phyloP scores from a whole-genome alignment of 129 eudicot species.

The Lonicera japonica region DNA sequence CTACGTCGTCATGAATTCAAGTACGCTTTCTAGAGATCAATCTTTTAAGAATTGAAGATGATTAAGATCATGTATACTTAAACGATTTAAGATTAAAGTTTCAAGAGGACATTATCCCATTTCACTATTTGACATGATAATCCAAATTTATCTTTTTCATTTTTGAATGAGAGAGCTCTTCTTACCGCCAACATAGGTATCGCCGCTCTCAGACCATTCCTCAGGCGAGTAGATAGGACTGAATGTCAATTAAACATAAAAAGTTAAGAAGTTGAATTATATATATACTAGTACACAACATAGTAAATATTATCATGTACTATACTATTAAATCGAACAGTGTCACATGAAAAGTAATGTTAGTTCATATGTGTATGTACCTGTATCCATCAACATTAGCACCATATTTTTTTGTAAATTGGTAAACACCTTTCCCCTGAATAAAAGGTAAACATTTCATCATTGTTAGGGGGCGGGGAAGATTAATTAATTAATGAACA shows the following conservation, averaged over 20 bases:
- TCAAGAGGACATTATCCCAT: no score
- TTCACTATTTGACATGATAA: no score
- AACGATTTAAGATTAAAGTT: no score
- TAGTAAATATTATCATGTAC: no score
- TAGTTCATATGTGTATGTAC: constrained; percentile 12
- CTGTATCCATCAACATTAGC: constrained; percentile 99
- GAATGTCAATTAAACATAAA: constrained; percentile 9
- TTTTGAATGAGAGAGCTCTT: neutral
- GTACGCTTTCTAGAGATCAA: no score
- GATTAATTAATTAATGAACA: neutral
- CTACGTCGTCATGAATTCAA: no score
- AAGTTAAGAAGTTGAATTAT: neutral
- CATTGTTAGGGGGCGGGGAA: neutral
- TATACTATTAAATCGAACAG: neutral
- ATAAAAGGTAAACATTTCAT: neutral
- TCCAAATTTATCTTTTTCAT: no score
- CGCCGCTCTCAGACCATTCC: constrained; percentile 87
- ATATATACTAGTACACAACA: neutral
- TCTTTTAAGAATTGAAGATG: no score
- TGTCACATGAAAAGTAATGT: neutral
- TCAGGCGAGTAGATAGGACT: constrained; percentile 72
- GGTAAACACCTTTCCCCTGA: constrained; percentile 99
- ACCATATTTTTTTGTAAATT: constrained; percentile 90
- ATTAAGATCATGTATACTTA: no score
- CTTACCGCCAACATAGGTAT: constrained; percentile 75